phyloP scores from a whole-genome alignment of 148 eudicot species.

The Chenopodium berlandieri region DNA sequence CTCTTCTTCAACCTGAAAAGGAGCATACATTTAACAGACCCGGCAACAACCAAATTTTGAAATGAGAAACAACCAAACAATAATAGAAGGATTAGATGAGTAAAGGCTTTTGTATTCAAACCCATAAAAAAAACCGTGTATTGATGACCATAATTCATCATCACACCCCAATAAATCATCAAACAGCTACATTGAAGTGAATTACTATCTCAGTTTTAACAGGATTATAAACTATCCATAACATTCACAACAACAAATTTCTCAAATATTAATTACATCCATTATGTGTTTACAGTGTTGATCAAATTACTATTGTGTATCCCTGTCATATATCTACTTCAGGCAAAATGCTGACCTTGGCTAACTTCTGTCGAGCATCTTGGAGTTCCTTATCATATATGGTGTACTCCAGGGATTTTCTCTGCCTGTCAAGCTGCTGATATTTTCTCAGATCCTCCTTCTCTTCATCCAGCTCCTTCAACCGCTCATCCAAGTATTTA shows the following conservation, averaged over 20 bases:
- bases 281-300: not conserved
- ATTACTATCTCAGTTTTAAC: not conserved
- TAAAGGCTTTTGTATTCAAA: no score
- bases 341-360: conserved; percentile 49
- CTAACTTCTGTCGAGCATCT: conserved; percentile 78
- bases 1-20: conserved; percentile 69
- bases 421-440: conserved; percentile 95
- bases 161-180: not conserved
- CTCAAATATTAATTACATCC: not conserved
- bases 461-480: conserved; percentile 94
- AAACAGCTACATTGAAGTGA: not conserved
- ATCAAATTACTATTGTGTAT: not conserved
- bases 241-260: not conserved
- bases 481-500: conserved; percentile 94
- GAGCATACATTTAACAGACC: conserved; percentile 1
- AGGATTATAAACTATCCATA: not conserved
- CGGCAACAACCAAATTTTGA: not conserved
- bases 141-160: not conserved
- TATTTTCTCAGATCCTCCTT: conserved; percentile 89
- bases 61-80: not conserved
- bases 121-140: no score
- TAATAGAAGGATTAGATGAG: not conserved
- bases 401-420: conserved; percentile 87
- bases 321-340: not conserved
- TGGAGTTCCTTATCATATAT: conserved; percentile 90